A percentile compares a stretch with the other conserved stretches of the same genome.
Conservation (phyloP, 2,329 filamentous ascomycete species). For the Plectosphaerella cucumerina region DNA sequence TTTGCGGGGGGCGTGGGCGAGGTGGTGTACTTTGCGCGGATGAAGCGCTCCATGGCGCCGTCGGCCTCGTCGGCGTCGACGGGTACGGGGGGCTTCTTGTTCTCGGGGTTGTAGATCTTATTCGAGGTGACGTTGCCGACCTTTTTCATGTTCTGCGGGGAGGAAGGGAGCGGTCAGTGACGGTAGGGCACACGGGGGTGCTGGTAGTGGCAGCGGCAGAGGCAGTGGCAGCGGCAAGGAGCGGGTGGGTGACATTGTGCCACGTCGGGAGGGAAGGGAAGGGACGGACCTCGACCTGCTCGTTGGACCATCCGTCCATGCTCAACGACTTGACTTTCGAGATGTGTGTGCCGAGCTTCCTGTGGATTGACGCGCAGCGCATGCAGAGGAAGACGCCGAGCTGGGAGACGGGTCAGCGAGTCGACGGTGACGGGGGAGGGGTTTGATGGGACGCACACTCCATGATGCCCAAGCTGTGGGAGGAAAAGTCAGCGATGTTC, state of each 20-base stretch:
- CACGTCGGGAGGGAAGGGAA: background rate
- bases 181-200: background rate
- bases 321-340: conserved; percentile 98
- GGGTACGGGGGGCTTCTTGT: conserved; percentile 77
- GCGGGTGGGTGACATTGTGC: background rate
- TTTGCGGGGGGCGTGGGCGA: conserved; percentile 18
- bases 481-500: conserved; percentile 18
- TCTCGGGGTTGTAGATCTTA: conserved; percentile 82
- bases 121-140: conserved; percentile 86
- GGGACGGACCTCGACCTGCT: conserved; percentile 83
- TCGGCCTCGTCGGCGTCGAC: conserved; percentile 91
- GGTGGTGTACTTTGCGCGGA: conserved; percentile 88
- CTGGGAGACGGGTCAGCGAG: conserved; percentile 37
- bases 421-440: background rate
- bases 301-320: conserved; percentile 96
- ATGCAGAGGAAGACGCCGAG: conserved; percentile 96
- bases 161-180: background rate
- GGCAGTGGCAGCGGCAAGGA: background rate
- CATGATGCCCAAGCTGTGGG: conserved; percentile 85
- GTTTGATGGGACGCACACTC: conserved; percentile 62
- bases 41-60: conserved; percentile 91
- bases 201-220: background rate
- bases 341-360: conserved; percentile 94
- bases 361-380: conserved; percentile 92
- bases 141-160: conserved; percentile 85